Base-by-base conservation (phyloP, 306 rosid species). In the Medicago ruthenica region DNA sequence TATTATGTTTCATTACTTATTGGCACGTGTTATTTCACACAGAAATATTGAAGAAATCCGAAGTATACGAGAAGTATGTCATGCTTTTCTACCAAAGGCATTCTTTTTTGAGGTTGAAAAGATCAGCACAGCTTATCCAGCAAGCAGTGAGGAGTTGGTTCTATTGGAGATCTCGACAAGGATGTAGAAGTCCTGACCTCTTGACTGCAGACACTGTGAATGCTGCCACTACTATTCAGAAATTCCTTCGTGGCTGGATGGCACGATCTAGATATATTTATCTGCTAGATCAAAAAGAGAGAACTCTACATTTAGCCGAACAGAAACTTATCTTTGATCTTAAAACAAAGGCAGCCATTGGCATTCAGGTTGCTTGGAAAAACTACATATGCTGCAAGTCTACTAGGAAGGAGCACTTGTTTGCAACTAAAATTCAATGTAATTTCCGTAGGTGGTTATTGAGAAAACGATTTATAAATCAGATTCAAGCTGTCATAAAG, bases 381-480 rank as follows among this genome's bases (percentile, higher is more conserved):
- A 80, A 67, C 80, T 83, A 68, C 76, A 9, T 75, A 14, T 11
- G 63, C 76, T 37, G 60, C 73, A 78, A 72, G 71, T 58, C 83
- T 77, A 45, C 76, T 60, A 73, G 37, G 78, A 73, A 59, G 76
- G 82, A 83, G 55, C 82, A 85, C 57, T 75, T 82, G 16, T 76
- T 78, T 62, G 98, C 96, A 2, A 81, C 73, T 27, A 86, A 86
- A 85, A 86, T 93, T 74, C 97, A 91, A 80, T 63, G 87, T 65
- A 78, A 81, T 53, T 81, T 87, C 76, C 94, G 85, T 48, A 68
- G 86, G 41, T 83, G 93, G 94, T 71, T 87, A 21, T 63, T 61
- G 80, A 89, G 96, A 74, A 93, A 82, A 86, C 79, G 71, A 60
- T 87, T 74, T 81, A 70, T 75, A 51, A 79, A 73, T 76, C 88